A percentile compares a stretch with the other conserved stretches of the same genome.
Conservation (phyloP, 371 early-diverging fungal species). For the Mucor saturninus region DNA sequence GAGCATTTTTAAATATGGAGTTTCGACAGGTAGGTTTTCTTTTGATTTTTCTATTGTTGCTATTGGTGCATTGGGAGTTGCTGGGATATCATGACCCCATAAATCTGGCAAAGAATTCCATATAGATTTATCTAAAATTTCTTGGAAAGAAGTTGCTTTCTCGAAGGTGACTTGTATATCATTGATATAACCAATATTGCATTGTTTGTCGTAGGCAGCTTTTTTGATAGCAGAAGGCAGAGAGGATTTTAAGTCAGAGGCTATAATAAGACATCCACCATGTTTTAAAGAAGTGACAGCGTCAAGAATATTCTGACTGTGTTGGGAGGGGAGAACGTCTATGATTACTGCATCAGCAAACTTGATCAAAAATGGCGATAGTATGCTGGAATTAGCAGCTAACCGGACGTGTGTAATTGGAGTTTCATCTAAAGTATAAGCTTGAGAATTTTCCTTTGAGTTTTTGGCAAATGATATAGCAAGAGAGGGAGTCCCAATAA, state of each 20-base stretch:
- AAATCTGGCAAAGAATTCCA: not conserved
- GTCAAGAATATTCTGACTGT: slow-evolving; percentile 1
- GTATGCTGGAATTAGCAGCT: not conserved
- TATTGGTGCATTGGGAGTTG: not conserved
- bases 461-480: slow-evolving; percentile 5
- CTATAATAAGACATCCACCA: slow-evolving; percentile 23
- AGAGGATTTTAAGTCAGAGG: slow-evolving; percentile 4
- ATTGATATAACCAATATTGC: slow-evolving; percentile 3
- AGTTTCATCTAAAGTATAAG: slow-evolving; percentile 16
- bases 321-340: not conserved
- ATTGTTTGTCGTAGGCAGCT: slow-evolving; percentile 20
- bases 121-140: not conserved
- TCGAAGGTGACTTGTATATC: not conserved
- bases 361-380: slow-evolving; percentile 30
- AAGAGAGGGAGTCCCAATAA: slow-evolving; percentile 18
- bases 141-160: not conserved
- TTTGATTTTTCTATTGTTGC: not conserved
- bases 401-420: slow-evolving; percentile 26
- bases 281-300: slow-evolving; percentile 8
- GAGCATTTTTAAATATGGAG: slow-evolving; percentile 79
- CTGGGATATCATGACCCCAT: not conserved
- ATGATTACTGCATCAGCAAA: slow-evolving; percentile 25
- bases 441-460: slow-evolving; percentile 7
- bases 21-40: slow-evolving; percentile 39
- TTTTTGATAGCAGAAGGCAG: slow-evolving; percentile 22